Evolutionary conservation across 306 rosid genomes (phyloP).

Genomic region (Lathyrus tuberosus): DNA sequence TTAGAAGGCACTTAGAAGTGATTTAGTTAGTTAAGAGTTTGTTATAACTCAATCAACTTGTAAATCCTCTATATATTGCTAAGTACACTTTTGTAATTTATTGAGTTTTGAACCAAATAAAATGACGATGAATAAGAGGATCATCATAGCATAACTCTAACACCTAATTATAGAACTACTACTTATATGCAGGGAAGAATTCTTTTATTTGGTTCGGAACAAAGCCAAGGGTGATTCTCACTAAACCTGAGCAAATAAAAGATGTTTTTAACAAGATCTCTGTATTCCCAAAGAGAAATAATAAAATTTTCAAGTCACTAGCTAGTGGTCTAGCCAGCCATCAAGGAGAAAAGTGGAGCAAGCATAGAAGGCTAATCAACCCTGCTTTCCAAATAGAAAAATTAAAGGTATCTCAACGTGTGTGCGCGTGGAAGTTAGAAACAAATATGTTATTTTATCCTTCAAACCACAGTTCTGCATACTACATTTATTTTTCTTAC

Average conservation of each 20-base stretch:
- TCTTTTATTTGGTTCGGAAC: conserved; percentile 36
- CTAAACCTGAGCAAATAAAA: conserved; percentile 39
- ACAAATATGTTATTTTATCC: too few relatives aligned
- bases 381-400: conserved; percentile 56
- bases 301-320: conserved; percentile 29
- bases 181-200: conserved; percentile 16
- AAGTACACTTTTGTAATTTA: too few relatives aligned
- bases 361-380: conserved; percentile 56
- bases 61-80: too few relatives aligned
- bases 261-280: conserved; percentile 31
- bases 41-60: too few relatives aligned
- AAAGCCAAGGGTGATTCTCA: conserved; percentile 25
- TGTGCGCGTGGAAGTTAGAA: too few relatives aligned
- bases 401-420: neutral
- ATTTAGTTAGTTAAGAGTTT: too few relatives aligned
- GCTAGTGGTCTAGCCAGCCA: conserved; percentile 30
- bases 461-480: neutral
- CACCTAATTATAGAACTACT: neutral
- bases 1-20: too few relatives aligned
- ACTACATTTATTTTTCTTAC: neutral
- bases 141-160: neutral
- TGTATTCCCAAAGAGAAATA: conserved; percentile 34
- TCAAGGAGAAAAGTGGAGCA: conserved; percentile 59
- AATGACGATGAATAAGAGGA: too few relatives aligned
- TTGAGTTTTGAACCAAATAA: too few relatives aligned